These are phyloP conservation scores for Cordyceps militaris DNA, from an alignment of 2,329 filamentous ascomycete genomes.

Conservation along the genomic window DNA sequence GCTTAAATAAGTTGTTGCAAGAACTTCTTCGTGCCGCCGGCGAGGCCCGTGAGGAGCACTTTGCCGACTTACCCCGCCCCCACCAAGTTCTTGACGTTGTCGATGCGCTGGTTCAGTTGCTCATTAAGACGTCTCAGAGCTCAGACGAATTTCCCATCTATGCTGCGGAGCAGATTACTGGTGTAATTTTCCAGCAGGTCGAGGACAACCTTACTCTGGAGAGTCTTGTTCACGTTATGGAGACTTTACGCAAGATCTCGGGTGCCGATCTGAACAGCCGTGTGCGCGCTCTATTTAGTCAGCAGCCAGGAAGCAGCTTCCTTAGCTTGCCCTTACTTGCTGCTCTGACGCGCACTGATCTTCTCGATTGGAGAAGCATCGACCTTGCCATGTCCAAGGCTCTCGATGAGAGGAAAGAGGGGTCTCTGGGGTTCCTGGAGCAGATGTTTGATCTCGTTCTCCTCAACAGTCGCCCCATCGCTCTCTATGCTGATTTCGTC, in stretches of 20 bases:
- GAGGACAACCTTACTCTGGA: slow-evolving; percentile 53
- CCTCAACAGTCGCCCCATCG: slow-evolving; percentile 68
- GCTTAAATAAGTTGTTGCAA: slow-evolving; percentile 50
- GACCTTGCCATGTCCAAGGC: slow-evolving; percentile 68
- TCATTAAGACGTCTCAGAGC: slow-evolving; percentile 56
- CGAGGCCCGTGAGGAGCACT: slow-evolving; percentile 52
- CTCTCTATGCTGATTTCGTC: slow-evolving; percentile 79
- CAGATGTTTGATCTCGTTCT: slow-evolving; percentile 72
- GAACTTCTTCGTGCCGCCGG: slow-evolving; percentile 50
- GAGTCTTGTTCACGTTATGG: slow-evolving; percentile 54
- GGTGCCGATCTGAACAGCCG: slow-evolving; percentile 47
- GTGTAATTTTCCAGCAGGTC: slow-evolving; percentile 46
- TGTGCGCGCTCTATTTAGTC: slow-evolving; percentile 48
- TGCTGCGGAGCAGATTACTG: slow-evolving; percentile 53
- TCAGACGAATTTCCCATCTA: slow-evolving; percentile 54
- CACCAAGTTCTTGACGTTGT: slow-evolving; percentile 56
- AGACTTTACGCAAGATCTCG: slow-evolving; percentile 53
- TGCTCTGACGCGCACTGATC: slow-evolving; percentile 51
- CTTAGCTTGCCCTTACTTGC: slow-evolving; percentile 51
- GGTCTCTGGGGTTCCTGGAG: slow-evolving; percentile 72
- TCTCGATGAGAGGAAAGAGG: slow-evolving; percentile 61
- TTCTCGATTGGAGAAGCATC: slow-evolving; percentile 57
- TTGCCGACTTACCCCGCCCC: slow-evolving; percentile 49
- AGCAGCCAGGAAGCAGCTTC: slow-evolving; percentile 49
- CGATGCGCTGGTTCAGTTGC: slow-evolving; percentile 53